These are phyloP conservation scores for Xylaria sp. DNA, from an alignment of 2,329 filamentous ascomycete species.

Conservation along the genomic window DNA sequence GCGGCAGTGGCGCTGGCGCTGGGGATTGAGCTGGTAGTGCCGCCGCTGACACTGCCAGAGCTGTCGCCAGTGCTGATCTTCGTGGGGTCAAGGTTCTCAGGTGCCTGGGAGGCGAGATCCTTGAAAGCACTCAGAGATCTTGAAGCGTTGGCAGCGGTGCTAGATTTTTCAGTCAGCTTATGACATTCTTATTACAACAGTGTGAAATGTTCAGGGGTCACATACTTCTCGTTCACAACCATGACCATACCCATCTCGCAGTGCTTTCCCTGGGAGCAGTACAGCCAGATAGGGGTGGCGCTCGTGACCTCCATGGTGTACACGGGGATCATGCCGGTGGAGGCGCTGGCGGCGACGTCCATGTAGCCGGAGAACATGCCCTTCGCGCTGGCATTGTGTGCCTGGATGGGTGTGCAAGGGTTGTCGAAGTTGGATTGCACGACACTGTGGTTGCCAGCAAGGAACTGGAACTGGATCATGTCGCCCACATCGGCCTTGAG, in stretches of 20 bases:
- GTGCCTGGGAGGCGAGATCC: constrained; percentile 51
- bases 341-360: constrained; percentile 66
- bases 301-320: constrained; percentile 78
- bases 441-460: constrained; percentile 78
- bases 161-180: constrained; percentile 39
- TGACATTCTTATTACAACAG: constrained; percentile 28
- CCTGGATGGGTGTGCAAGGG: constrained; percentile 72
- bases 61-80: constrained; percentile 38
- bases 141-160: constrained; percentile 62
- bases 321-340: constrained; percentile 67
- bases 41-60: constrained; percentile 15
- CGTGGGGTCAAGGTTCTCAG: constrained; percentile 49
- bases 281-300: constrained; percentile 80
- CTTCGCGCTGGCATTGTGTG: constrained; percentile 59
- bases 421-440: constrained; percentile 80
- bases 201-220: constrained; percentile 24
- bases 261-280: constrained; percentile 79
- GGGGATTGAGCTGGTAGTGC: constrained; percentile 35
- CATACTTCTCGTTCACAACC: constrained; percentile 80
- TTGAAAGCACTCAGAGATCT: constrained; percentile 65
- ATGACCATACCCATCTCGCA: constrained; percentile 81
- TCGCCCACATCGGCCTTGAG: constrained; percentile 71
- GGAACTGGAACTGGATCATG: constrained; percentile 75
- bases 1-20: constrained; percentile 33
- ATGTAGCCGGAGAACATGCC: constrained; percentile 76